Evolutionary conservation across 768 basidiomycete genomes (phyloP).

Genomic region (Crassisporium funariophilum): DNA sequence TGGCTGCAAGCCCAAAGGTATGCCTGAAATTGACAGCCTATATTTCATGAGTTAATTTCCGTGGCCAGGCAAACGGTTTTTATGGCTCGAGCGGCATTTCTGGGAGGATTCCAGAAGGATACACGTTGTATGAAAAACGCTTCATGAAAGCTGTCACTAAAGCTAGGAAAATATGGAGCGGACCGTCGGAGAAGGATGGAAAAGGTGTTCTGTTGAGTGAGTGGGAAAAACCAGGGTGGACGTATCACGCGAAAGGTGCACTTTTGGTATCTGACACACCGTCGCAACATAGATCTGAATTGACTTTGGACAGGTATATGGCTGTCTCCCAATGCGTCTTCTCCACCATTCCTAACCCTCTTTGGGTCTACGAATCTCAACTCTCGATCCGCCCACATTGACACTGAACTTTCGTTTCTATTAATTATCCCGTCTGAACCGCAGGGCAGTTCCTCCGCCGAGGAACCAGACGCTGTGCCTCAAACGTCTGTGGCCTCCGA

Average conservation of each 20-base stretch:
- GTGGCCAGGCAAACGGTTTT: conserved; percentile 89
- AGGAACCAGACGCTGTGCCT: not conserved
- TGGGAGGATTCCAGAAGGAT: conserved; percentile 92
- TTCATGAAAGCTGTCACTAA: conserved; percentile 70
- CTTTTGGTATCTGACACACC: not conserved
- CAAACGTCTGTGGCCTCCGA: conserved; percentile 11
- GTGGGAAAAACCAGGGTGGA: conserved; percentile 91
- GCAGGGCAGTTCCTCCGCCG: conserved; percentile 2
- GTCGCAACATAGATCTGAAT: not conserved
- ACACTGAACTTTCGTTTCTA: conserved; percentile 89
- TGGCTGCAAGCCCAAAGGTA: conserved; percentile 88
- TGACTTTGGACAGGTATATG: conserved; percentile 67
- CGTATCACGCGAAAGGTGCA: conserved; percentile 96
- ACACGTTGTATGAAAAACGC: conserved; percentile 82
- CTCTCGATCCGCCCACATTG: conserved; percentile 85
- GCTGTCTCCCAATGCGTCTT: conserved; percentile 61
- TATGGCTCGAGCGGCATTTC: conserved; percentile 88
- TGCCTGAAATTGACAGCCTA: conserved; percentile 14
- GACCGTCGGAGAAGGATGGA: conserved; percentile 24
- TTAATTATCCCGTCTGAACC: conserved; percentile 65
- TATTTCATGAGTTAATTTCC: conserved; percentile 4
- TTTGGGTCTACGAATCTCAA: conserved; percentile 97
- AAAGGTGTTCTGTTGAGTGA: conserved; percentile 74
- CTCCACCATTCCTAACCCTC: conserved; percentile 70
- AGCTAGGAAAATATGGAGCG: conserved; percentile 46